A percentile compares a stretch with the other conserved stretches of the same genome.
phyloP scores from a whole-genome alignment of 1,284 basidiomycete species.

The Ustilago crameri region DNA sequence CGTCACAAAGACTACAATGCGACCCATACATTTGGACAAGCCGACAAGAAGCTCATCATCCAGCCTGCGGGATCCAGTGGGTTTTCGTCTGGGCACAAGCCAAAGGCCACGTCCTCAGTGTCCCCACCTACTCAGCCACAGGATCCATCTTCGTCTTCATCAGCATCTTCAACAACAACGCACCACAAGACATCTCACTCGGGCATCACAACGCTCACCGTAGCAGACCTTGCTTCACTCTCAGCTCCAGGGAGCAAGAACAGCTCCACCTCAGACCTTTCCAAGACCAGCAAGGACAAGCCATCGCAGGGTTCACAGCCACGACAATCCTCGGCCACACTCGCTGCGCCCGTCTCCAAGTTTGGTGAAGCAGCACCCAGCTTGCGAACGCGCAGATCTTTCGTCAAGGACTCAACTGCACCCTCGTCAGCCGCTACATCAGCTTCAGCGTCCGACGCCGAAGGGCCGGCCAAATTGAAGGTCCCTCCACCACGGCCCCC shows the following conservation, averaged over 20 bases:
- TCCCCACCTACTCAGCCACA: slow-evolving; percentile 13
- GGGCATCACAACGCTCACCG: slow-evolving; percentile 13
- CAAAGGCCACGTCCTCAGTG: slow-evolving; percentile 12
- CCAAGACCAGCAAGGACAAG: slow-evolving; percentile 2
- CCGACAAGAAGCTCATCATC: slow-evolving; percentile 39
- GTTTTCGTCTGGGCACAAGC: slow-evolving; percentile 10
- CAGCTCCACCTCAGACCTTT: slow-evolving; percentile 23
- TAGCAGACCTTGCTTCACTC: slow-evolving; percentile 19
- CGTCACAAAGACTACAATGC: slow-evolving; percentile 27
- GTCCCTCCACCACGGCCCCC: slow-evolving; percentile 34
- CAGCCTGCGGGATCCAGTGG: neutral
- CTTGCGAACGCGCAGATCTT: slow-evolving; percentile 14
- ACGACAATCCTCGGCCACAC: slow-evolving; percentile 7
- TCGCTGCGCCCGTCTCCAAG: slow-evolving; percentile 16
- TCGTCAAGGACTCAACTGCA: slow-evolving; percentile 12
- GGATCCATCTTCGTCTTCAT: slow-evolving; percentile 5
- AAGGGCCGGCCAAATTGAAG: slow-evolving; percentile 23
- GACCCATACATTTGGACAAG: slow-evolving; percentile 40
- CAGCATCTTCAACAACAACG: neutral
- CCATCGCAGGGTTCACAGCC: slow-evolving; percentile 6
- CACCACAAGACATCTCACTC: slow-evolving; percentile 1
- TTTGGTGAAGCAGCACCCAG: slow-evolving; percentile 24
- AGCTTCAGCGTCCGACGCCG: slow-evolving; percentile 35
- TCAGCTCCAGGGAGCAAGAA: slow-evolving; percentile 21
- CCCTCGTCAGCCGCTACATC: slow-evolving; percentile 25